A percentile compares a stretch with the other conserved stretches of the same genome.
phyloP scores from a whole-genome alignment of 805 yeast genomes.

The Sugiyamaella americana region DNA sequence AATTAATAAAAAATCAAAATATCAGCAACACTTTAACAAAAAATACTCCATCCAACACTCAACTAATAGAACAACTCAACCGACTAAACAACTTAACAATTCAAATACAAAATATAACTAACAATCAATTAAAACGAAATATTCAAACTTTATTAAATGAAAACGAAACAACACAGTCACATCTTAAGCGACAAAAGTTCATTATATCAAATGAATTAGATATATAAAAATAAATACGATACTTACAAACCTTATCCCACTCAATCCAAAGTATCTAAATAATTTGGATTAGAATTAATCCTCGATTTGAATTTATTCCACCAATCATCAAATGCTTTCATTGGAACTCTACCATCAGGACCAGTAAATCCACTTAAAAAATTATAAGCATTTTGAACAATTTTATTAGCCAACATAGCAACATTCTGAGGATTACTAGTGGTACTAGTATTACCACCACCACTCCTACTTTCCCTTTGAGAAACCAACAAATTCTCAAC shows the following conservation, averaged over 20 bases:
- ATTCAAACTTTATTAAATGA: not conserved
- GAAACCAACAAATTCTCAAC: conserved; percentile 44
- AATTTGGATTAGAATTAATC: conserved; percentile 74
- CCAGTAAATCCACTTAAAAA: conserved; percentile 85
- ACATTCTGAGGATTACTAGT: conserved; percentile 39
- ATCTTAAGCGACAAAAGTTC: not conserved
- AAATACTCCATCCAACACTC: not conserved
- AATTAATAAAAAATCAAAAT: too few relatives aligned
- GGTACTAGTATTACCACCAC: conserved; percentile 24
- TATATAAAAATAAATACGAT: conserved; percentile 1
- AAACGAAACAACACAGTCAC: not conserved
- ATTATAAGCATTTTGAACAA: conserved; percentile 89
- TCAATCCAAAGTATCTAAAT: conserved; percentile 48
- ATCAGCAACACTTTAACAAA: not conserved
- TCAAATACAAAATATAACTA: not conserved
- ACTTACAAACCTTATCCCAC: not conserved
- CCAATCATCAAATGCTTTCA: conserved; percentile 87
- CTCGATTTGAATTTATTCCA: conserved; percentile 81
- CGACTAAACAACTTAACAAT: not conserved
- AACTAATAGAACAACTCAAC: not conserved
- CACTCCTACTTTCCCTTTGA: conserved; percentile 20
- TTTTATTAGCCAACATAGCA: conserved; percentile 72
- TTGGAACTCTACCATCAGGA: conserved; percentile 70
- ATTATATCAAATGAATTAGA: not conserved
- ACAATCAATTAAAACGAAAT: not conserved